A percentile compares a stretch with the other conserved stretches of the same genome.
These are phyloP conservation scores for Aspergillus steynii DNA, from an alignment of 495 filamentous ascomycete species.

Conservation along the genomic window DNA sequence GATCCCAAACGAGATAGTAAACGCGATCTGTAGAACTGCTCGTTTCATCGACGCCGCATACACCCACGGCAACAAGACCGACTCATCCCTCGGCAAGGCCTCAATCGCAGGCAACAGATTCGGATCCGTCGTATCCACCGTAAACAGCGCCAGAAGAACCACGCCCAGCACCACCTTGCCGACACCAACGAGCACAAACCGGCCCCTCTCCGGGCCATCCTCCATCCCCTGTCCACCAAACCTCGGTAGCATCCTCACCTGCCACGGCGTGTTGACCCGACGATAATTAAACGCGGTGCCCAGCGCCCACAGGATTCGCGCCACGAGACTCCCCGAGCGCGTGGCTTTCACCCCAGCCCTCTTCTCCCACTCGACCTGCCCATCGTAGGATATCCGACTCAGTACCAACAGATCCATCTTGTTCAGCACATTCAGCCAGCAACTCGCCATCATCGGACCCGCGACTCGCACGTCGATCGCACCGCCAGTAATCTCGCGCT, in stretches of 20 bases:
- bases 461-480: slow-evolving; percentile 11
- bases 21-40: slow-evolving; percentile 5
- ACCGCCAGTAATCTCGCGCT: slow-evolving; percentile 2
- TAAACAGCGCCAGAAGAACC: slow-evolving; percentile 11
- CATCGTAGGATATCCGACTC: slow-evolving; percentile 19
- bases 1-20: slow-evolving; percentile 23
- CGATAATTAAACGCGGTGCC: slow-evolving; percentile 24
- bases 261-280: slow-evolving; percentile 25
- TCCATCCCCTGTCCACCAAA: neutral
- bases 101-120: slow-evolving; percentile 2
- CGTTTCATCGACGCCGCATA: neutral
- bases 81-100: slow-evolving; percentile 1
- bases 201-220: neutral
- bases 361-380: slow-evolving; percentile 16
- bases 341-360: slow-evolving; percentile 2
- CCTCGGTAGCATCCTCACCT: slow-evolving; percentile 10
- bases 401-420: slow-evolving; percentile 23
- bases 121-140: slow-evolving; percentile 13
- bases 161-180: slow-evolving; percentile 4
- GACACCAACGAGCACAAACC: slow-evolving; percentile 6
- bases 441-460: slow-evolving; percentile 22
- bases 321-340: neutral
- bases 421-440: slow-evolving; percentile 28
- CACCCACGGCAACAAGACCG: slow-evolving; percentile 11
- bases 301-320: slow-evolving; percentile 12